A percentile compares a stretch with the other conserved stretches of the same genome.
These are phyloP conservation scores for Penicillium sp. DNA, from an alignment of 2,329 filamentous ascomycete genomes.

Conservation along the genomic window DNA sequence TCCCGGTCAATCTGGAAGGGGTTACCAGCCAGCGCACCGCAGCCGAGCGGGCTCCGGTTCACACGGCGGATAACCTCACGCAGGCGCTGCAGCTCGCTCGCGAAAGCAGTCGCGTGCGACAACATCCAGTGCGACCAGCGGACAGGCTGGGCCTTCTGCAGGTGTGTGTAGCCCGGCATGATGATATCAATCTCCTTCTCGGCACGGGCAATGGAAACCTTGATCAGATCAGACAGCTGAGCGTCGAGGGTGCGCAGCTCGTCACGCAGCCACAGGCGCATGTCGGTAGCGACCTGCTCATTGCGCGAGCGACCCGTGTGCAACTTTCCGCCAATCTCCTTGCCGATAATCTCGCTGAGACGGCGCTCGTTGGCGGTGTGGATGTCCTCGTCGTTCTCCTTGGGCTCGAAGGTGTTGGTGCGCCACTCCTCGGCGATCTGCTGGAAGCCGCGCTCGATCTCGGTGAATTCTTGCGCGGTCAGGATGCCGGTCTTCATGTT, in stretches of 20 bases:
- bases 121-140: constrained; percentile 82
- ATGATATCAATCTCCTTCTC: constrained; percentile 73
- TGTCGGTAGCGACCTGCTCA: constrained; percentile 86
- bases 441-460: constrained; percentile 71
- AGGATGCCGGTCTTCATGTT: constrained; percentile 77
- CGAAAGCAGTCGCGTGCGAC: constrained; percentile 71
- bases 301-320: constrained; percentile 87
- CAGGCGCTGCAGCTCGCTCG: constrained; percentile 73
- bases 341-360: constrained; percentile 81
- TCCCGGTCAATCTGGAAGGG: constrained; percentile 79
- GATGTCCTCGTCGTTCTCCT: constrained; percentile 57
- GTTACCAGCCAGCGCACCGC: constrained; percentile 78
- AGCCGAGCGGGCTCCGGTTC: constrained; percentile 70
- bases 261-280: constrained; percentile 85
- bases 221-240: constrained; percentile 68
- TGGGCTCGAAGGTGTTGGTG: constrained; percentile 38
- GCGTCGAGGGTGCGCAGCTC: constrained; percentile 69
- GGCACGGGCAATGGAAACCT: constrained; percentile 68
- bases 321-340: constrained; percentile 81
- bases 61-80: constrained; percentile 72
- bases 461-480: constrained; percentile 68
- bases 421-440: constrained; percentile 53
- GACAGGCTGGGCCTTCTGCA: constrained; percentile 80
- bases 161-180: constrained; percentile 88
- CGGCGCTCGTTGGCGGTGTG: constrained; percentile 73